Percentiles rank a stretch among this genome's conserved stretches.
These are phyloP conservation scores for Chlorella sorokiniana DNA, from an alignment of 139 green algal species.

Conservation along the genomic window DNA sequence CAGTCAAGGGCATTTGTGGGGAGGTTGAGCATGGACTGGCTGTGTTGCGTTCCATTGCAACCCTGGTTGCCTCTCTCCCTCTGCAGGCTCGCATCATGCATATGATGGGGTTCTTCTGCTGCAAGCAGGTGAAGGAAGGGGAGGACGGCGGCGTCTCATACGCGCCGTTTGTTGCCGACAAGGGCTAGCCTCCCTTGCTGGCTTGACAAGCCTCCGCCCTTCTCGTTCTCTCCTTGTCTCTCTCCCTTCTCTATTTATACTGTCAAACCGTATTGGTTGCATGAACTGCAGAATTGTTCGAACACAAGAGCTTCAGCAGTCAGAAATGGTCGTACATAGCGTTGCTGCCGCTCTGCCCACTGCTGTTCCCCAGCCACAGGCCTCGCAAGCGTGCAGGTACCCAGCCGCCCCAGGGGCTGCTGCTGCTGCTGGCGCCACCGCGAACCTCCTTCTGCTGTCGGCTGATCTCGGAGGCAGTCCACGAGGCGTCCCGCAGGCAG, in stretches of 20 bases:
- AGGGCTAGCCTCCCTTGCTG: neutral
- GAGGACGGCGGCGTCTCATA: conserved; percentile 22
- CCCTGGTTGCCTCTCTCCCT: neutral
- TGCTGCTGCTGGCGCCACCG: neutral
- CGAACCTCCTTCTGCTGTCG: neutral
- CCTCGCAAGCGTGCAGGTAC: neutral
- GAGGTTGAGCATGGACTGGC: neutral
- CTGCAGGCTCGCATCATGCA: neutral
- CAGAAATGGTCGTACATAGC: neutral
- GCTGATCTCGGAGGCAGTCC: neutral
- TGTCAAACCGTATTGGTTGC: no score
- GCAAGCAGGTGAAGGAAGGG: conserved; percentile 23
- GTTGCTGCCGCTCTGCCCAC: neutral
- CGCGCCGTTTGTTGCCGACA: neutral
- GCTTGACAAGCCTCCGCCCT: no score
- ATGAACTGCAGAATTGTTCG: no score
- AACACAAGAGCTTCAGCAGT: neutral
- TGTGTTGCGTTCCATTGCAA: neutral
- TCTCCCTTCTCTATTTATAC: no score
- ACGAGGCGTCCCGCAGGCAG: conserved; percentile 6
- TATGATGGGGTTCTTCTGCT: conserved; percentile 34
- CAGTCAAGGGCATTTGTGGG: no score
- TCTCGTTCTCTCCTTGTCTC: no score
- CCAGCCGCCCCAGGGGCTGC: neutral
- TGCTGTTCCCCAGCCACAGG: neutral